Conservation (phyloP, 805 yeast genomes). For the Blastobotrys parvus region DNA sequence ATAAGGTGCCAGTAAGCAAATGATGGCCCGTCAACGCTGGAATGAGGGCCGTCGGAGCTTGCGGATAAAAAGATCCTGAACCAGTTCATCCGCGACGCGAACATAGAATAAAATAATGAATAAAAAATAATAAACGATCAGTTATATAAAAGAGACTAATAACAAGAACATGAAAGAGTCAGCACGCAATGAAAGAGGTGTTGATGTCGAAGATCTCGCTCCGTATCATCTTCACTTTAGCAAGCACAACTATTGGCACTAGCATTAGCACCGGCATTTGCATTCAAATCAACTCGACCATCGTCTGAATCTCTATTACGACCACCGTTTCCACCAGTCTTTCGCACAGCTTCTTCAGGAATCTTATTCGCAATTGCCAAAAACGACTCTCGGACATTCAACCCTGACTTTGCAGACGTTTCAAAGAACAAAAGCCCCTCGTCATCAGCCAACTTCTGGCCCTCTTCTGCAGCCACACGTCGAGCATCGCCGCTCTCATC, state of each 20-base stretch:
- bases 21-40: too few relatives aligned
- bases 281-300: conserved; percentile 2
- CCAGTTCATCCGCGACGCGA: too few relatives aligned
- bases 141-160: too few relatives aligned
- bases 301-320: conserved; percentile 9
- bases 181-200: too few relatives aligned
- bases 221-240: not conserved
- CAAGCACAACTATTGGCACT: conserved; percentile 11
- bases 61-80: too few relatives aligned
- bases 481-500: conserved; percentile 41
- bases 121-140: too few relatives aligned
- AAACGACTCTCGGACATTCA: conserved; percentile 86
- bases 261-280: not conserved
- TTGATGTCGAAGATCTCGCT: too few relatives aligned
- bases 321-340: conserved; percentile 11
- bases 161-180: too few relatives aligned
- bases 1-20: too few relatives aligned
- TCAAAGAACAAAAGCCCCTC: conserved; percentile 87
- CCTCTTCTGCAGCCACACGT: conserved; percentile 81
- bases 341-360: conserved; percentile 39
- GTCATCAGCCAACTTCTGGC: conserved; percentile 78
- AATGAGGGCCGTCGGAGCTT: too few relatives aligned
- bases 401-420: conserved; percentile 87
- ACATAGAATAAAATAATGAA: too few relatives aligned
- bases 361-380: conserved; percentile 82